Conservation (phyloP, 2,329 filamentous ascomycete species). For the Fusarium transvaalense region DNA sequence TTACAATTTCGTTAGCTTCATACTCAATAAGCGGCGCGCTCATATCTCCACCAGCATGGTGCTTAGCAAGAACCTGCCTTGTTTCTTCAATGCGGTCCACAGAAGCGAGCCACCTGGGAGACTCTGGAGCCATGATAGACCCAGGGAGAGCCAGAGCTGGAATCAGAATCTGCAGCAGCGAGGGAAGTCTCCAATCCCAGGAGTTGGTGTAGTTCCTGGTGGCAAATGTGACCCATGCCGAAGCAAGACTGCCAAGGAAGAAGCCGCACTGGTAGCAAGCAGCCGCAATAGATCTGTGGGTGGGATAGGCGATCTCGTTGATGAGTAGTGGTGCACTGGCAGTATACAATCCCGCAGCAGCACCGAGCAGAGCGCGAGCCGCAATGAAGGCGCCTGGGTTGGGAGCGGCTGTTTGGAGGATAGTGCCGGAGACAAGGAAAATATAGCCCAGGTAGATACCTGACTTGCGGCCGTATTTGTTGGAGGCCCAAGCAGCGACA, state of each 20-base stretch:
- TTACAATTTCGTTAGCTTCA: constrained; percentile 7
- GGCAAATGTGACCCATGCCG: constrained; percentile 11
- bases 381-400: neutral
- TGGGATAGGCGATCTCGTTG: constrained; percentile 16
- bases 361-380: neutral
- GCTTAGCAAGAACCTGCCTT: neutral
- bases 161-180: neutral
- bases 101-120: constrained; percentile 13
- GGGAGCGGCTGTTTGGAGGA: constrained; percentile 11
- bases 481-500: constrained; percentile 27
- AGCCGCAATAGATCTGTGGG: constrained; percentile 12
- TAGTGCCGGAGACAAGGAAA: constrained; percentile 9
- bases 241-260: constrained; percentile 10
- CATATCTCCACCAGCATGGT: neutral
- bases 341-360: constrained; percentile 5
- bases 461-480: constrained; percentile 4
- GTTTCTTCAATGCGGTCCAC: constrained; percentile 6
- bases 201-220: neutral
- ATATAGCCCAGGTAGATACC: constrained; percentile 10
- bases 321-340: neutral
- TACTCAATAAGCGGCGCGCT: constrained; percentile 6
- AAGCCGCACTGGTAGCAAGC: constrained; percentile 6
- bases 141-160: neutral
- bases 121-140: neutral
- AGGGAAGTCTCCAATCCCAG: constrained; percentile 12